These are phyloP conservation scores for Trypanosoma theileri DNA, from an alignment of 208 protist species.

Conservation along the genomic window DNA sequence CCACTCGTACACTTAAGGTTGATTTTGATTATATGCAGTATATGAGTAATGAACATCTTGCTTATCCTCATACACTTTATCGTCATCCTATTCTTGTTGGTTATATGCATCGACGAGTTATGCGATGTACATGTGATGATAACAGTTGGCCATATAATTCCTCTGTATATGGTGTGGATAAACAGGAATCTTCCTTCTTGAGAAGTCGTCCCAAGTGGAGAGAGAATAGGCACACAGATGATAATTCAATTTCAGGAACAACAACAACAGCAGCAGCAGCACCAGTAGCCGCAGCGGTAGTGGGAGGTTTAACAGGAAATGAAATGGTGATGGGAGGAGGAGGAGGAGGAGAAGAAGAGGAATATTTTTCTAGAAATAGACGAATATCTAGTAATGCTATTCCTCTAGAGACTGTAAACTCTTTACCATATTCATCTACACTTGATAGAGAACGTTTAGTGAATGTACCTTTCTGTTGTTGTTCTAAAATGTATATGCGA, in stretches of 20 bases:
- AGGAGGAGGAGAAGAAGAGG: neutral
- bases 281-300: neutral
- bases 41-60: constrained; percentile 11
- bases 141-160: neutral
- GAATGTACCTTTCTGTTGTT: neutral
- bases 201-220: neutral
- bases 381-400: no score
- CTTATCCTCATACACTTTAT: constrained; percentile 22
- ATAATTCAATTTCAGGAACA: neutral
- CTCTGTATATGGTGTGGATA: no score
- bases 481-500: neutral
- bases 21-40: constrained; percentile 28
- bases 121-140: constrained; percentile 24
- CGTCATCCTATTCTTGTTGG: constrained; percentile 22
- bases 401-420: neutral
- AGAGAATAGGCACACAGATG: neutral
- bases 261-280: neutral
- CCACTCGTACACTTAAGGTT: constrained; percentile 12
- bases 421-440: neutral
- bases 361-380: neutral
- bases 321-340: neutral
- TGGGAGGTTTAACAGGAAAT: neutral
- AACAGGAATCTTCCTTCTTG: neutral
- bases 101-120: constrained; percentile 26
- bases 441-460: constrained; percentile 4